Evolutionary conservation across 345 rosid genomes (phyloP).

Genomic region (Eucalyptus shirleyi): DNA sequence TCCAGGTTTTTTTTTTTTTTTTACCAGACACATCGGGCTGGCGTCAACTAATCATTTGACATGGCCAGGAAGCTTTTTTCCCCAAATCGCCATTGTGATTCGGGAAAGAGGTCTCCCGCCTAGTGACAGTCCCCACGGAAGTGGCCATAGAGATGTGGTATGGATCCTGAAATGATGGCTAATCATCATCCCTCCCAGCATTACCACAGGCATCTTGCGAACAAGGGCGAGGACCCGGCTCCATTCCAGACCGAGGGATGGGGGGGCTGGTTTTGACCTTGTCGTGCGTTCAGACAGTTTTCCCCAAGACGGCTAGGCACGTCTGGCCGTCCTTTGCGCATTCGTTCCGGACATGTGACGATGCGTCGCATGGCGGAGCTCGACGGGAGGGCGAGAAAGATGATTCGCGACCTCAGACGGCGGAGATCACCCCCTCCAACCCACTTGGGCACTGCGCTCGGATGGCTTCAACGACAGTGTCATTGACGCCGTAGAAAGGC

Average conservation of each 20-base stretch:
- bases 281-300: neutral
- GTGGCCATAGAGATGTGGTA: neutral
- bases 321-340: neutral
- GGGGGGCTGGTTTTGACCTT: neutral
- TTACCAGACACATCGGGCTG: neutral
- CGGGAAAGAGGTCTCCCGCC: neutral
- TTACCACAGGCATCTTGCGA: neutral
- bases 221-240: neutral
- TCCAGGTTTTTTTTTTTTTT: neutral
- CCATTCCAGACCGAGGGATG: neutral
- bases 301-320: neutral
- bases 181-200: neutral
- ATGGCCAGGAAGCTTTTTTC: neutral
- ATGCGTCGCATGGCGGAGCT: neutral
- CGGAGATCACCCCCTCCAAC: neutral
- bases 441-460: neutral
- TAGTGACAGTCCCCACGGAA: neutral
- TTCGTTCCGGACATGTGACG: neutral
- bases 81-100: neutral
- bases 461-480: neutral
- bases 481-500: neutral
- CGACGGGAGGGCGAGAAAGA: neutral
- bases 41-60: neutral
- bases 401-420: neutral
- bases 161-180: neutral